Base-by-base conservation (phyloP, 306 rosid genomes). In the Cucurbita argyrosperma region DNA sequence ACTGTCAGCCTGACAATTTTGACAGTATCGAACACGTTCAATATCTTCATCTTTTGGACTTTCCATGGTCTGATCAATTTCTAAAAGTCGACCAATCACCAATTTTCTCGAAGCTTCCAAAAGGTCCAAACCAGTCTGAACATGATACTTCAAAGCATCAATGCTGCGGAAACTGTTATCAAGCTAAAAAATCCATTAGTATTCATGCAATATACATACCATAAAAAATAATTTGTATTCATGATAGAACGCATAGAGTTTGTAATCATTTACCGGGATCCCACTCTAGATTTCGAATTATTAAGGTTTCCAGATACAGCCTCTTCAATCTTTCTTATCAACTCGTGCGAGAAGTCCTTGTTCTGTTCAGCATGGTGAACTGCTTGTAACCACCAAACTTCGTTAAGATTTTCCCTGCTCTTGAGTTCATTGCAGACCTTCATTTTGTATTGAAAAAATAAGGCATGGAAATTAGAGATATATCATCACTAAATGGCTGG, bases 361-460 rank as follows among this genome's bases (percentile, higher is more conserved):
- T 79, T 82, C 87, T 88, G 86, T 81, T 94, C 98, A 42, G 95
- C 94, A 73, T 86, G 81, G 64, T 85, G 78, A 79, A 91, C 90
- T 66, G 90, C 98, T 77, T 94, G 97, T 84, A 90, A 68, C 98
- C 98, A 90, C 98, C 98, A 94, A 74, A 76, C 71, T 10, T 74
- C 38, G 46, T 76, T n/a, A 74, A 76, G 85, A 83, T 82, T 78
- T 79, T 81, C 80, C 59, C 79, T 76, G 71, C 81, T 82, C 10
- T 75, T 57, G 77, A 85, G 76, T 70, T 86, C 83, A 38, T 79
- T 83, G 50, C 83, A 74, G 58, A 94, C 92, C 98, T 94, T 78
- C 84, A 80, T 66, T 63, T 72, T 10, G 4, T 43, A 30, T 74
- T 15, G 62, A 71, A 35, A 46, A 71, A 26, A 37, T 61, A 46